These are phyloP conservation scores for Arachis stenosperma DNA, from an alignment of 306 rosid genomes.

Conservation along the genomic window DNA sequence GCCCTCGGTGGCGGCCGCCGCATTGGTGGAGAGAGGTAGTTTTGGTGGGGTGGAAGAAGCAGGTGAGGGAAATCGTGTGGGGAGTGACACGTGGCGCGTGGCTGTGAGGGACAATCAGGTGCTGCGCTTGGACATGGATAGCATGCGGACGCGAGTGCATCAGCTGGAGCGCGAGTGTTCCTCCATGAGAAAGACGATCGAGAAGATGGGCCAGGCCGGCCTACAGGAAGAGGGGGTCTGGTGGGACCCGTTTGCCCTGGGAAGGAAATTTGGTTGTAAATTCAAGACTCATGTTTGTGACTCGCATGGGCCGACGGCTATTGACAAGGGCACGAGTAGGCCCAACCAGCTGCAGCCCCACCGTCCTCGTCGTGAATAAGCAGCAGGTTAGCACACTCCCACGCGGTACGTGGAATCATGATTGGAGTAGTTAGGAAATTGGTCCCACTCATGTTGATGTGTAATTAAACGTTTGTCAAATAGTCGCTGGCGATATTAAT, in stretches of 20 bases:
- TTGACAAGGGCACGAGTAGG: slow-evolving; percentile 60
- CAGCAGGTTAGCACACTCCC: slow-evolving; percentile 11
- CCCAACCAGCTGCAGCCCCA: slow-evolving; percentile 55
- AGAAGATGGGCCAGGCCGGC: slow-evolving; percentile 59
- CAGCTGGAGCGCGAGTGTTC: slow-evolving; percentile 95
- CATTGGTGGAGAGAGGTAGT: slow-evolving; percentile 8
- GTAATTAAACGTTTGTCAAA: slow-evolving; percentile 7
- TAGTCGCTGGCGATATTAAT: background rate
- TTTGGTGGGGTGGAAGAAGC: slow-evolving; percentile 10
- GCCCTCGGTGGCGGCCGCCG: slow-evolving; percentile 42
- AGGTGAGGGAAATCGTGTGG: slow-evolving; percentile 38
- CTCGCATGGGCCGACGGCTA: slow-evolving; percentile 75
- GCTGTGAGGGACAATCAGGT: slow-evolving; percentile 97
- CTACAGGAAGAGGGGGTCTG: slow-evolving; percentile 41
- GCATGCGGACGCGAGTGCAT: slow-evolving; percentile 99
- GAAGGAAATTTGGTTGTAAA: slow-evolving; percentile 79
- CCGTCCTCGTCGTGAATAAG: slow-evolving; percentile 48
- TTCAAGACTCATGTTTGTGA: slow-evolving; percentile 95
- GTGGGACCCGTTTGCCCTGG: slow-evolving; percentile 52
- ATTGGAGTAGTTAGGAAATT: slow-evolving; percentile 2
- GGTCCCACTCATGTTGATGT: background rate
- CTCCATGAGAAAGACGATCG: slow-evolving; percentile 76
- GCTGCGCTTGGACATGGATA: slow-evolving; percentile 94
- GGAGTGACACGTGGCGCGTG: slow-evolving; percentile 63
- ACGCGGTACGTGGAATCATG: slow-evolving; percentile 38